Evolutionary conservation across 1,284 basidiomycete genomes (phyloP).

Genomic region (Pyrrhoderma noxium): DNA sequence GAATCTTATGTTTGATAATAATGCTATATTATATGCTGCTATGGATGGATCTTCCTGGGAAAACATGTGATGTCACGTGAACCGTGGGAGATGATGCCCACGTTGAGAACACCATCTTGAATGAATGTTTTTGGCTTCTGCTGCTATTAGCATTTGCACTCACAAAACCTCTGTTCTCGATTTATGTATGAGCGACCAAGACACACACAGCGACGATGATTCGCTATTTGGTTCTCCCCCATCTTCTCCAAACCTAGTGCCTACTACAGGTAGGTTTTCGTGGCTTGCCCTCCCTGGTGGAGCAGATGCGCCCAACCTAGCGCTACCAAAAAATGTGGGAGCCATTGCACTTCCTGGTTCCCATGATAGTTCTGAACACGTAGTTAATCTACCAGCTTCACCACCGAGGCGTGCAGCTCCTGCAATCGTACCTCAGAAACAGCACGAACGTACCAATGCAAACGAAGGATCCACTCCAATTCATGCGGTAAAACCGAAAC

Average conservation of each 20-base stretch:
- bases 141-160: constrained; percentile 6
- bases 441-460: too few relatives aligned
- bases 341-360: constrained; percentile 93
- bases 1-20: background rate
- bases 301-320: constrained; percentile 31
- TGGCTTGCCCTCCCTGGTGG: constrained; percentile 48
- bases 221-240: constrained; percentile 78
- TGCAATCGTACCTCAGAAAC: background rate
- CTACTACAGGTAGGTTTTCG: constrained; percentile 63
- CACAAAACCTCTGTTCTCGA: constrained; percentile 14
- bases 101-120: background rate
- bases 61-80: too few relatives aligned
- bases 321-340: constrained; percentile 74
- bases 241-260: constrained; percentile 40
- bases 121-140: background rate
- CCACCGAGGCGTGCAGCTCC: constrained; percentile 35
- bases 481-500: background rate
- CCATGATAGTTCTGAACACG: constrained; percentile 77
- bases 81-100: too few relatives aligned
- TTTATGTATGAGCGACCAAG: constrained; percentile 19
- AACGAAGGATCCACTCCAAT: background rate
- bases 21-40: too few relatives aligned
- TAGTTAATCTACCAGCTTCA: constrained; percentile 66
- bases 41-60: too few relatives aligned
- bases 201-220: constrained; percentile 43